Base-by-base conservation (phyloP, 768 basidiomycete species). In the Lentinula aciculospora region DNA sequence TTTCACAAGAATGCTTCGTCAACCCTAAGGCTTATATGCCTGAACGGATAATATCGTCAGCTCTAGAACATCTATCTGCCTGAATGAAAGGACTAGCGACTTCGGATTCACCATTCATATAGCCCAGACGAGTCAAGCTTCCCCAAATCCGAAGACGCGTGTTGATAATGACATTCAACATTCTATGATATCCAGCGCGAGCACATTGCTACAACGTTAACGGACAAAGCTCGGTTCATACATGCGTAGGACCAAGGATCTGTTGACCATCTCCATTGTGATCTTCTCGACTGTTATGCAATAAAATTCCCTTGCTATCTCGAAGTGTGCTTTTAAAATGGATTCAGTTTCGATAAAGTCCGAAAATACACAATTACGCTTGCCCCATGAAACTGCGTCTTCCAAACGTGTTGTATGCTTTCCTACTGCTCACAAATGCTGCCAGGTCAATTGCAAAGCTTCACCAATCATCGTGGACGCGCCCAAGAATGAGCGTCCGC, bases 261-360 rank as follows among this genome's bases (percentile, higher is more conserved):
- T 32, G 13, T 50, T n/a, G 19, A 31, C 34, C 25, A 12, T 31
- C 0, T 34, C n/a, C 34, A 1, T 23, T 31, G 15, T 39, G 15
- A 15, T 54, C 37, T 37, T 39, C 36, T 53, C 34, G 25, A 48
- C 46, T 25, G 32, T 21, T 23, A 53, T 53, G 50, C 50, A 53
- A 34, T 15, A 37, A 39, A 2, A 53, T 53, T 54, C 53, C 40
- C 53, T 39, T 40, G 37, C 19, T 54, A 54, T 54, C 53, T 39
- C 23, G 21, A 53, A 10, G 19, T 12, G 12, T 6, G 7, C 28
- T 4, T 9, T 44, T 44, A 21, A 44, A 44, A 44, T n/a, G n/a
- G n/a, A n/a, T n/a, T 2, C 42, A 23, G 9, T 1, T 17, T 39
- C 8, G 9, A 3, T 21, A 10, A 21, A 44, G 21, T 19, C 4